Conservation (phyloP, 345 rosid species). For the Clarkia xantiana region DNA sequence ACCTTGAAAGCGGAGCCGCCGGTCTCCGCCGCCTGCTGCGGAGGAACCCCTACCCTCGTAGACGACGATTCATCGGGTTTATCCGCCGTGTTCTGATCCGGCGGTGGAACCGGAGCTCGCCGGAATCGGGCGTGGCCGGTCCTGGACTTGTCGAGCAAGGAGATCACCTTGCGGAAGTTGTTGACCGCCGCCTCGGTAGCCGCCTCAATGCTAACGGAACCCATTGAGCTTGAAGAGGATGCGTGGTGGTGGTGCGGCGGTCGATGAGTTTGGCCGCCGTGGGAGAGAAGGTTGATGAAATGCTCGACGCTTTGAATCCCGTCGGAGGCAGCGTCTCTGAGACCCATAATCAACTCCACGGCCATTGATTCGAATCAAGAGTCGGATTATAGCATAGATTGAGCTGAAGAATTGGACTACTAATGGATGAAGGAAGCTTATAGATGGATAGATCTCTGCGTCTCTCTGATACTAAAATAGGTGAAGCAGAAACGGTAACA, state of each 20-base stretch:
- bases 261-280: background rate
- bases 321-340: slow-evolving; percentile 60
- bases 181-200: slow-evolving; percentile 61
- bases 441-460: background rate
- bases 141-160: slow-evolving; percentile 52
- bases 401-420: slow-evolving; percentile 3
- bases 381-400: background rate
- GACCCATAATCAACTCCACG: slow-evolving; percentile 48
- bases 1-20: slow-evolving; percentile 37
- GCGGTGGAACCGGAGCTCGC: slow-evolving; percentile 20
- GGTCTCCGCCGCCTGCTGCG: slow-evolving; percentile 1
- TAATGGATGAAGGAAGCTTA: no score
- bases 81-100: slow-evolving; percentile 7
- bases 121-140: slow-evolving; percentile 93
- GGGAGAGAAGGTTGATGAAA: slow-evolving; percentile 27
- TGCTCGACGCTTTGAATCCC: slow-evolving; percentile 79
- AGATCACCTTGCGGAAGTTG: slow-evolving; percentile 62
- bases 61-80: no score
- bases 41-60: background rate
- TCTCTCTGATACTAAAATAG: slow-evolving; percentile 2
- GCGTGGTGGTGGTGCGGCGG: slow-evolving; percentile 1
- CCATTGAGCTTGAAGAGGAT: slow-evolving; percentile 9
- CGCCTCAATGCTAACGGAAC: slow-evolving; percentile 22
- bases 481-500: slow-evolving; percentile 1
- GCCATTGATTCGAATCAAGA: slow-evolving; percentile 24